A percentile compares a stretch with the other conserved stretches of the same genome.
Conservation (phyloP, 495 filamentous ascomycete genomes). For the Aspergillus panamensis region DNA sequence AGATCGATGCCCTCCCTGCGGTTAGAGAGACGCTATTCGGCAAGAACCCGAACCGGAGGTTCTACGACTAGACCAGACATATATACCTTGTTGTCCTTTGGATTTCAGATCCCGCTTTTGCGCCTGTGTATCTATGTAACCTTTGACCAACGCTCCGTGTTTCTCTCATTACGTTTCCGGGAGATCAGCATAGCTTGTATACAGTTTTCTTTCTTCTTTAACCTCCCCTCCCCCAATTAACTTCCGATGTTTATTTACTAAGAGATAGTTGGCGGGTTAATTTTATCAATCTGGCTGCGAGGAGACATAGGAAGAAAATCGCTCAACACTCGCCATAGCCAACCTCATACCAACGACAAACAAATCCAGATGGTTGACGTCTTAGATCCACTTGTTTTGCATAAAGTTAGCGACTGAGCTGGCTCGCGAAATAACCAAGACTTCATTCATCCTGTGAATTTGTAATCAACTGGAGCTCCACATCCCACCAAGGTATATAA, state of each 20-base stretch:
- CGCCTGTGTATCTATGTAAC: constrained; percentile 25
- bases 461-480: neutral
- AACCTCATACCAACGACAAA: neutral
- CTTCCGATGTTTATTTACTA: neutral
- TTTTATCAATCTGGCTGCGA: too few relatives aligned
- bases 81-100: constrained; percentile 11
- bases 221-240: too few relatives aligned
- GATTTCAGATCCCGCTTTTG: constrained; percentile 11
- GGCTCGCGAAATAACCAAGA: neutral
- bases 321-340: neutral
- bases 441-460: neutral
- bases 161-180: constrained; percentile 11
- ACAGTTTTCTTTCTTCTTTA: constrained; percentile 26
- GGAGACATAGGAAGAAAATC: neutral
- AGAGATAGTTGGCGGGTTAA: neutral
- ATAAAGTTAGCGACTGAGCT: neutral
- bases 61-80: constrained; percentile 67
- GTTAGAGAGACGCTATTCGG: constrained; percentile 86
- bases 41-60: constrained; percentile 86
- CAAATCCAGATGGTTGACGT: neutral
- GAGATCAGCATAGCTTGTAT: constrained; percentile 23
- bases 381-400: neutral
- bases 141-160: constrained; percentile 3
- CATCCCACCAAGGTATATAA: neutral
- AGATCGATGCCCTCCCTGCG: constrained; percentile 77